These are phyloP conservation scores for Endocarpon pusillum DNA, from an alignment of 495 filamentous ascomycete genomes.

Conservation along the genomic window DNA sequence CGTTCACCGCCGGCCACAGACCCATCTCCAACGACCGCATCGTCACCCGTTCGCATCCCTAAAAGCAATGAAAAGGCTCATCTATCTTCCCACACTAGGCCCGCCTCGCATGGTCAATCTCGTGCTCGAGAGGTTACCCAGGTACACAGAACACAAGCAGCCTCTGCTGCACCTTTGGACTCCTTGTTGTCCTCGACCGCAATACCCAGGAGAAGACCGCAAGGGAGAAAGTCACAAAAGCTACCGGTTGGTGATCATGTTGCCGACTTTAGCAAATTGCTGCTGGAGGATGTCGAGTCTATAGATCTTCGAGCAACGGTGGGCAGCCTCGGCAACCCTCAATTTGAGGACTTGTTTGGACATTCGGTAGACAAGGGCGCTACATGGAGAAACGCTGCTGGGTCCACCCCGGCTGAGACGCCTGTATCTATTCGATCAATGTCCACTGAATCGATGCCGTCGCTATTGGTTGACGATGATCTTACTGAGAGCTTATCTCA, in stretches of 20 bases:
- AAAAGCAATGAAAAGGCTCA: background rate
- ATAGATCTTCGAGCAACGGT: constrained; percentile 17
- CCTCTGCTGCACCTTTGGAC: constrained; percentile 18
- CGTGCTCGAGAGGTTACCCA: constrained; percentile 12
- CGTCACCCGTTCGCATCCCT: background rate
- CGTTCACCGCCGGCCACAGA: constrained; percentile 5
- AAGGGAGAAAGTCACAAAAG: constrained; percentile 11
- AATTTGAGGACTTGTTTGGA: constrained; percentile 28
- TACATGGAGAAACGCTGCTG: constrained; percentile 11
- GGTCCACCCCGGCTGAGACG: constrained; percentile 23
- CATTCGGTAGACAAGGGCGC: constrained; percentile 29
- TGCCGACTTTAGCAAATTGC: constrained; percentile 27
- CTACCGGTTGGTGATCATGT: constrained; percentile 26
- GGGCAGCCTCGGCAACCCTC: constrained; percentile 16
- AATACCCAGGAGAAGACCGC: constrained; percentile 23
- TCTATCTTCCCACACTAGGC: background rate
- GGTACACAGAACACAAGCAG: constrained; percentile 16
- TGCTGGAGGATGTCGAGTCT: constrained; percentile 22
- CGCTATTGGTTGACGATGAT: constrained; percentile 36
- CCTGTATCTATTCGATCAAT: constrained; percentile 31
- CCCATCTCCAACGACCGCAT: constrained; percentile 1
- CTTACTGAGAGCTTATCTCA: constrained; percentile 24
- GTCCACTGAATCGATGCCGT: constrained; percentile 46
- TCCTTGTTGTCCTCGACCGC: constrained; percentile 29
- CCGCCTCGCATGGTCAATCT: constrained; percentile 4